phyloP scores from a whole-genome alignment of 352 stramenopile species.

The Globisporangium rhizosaccharum region DNA sequence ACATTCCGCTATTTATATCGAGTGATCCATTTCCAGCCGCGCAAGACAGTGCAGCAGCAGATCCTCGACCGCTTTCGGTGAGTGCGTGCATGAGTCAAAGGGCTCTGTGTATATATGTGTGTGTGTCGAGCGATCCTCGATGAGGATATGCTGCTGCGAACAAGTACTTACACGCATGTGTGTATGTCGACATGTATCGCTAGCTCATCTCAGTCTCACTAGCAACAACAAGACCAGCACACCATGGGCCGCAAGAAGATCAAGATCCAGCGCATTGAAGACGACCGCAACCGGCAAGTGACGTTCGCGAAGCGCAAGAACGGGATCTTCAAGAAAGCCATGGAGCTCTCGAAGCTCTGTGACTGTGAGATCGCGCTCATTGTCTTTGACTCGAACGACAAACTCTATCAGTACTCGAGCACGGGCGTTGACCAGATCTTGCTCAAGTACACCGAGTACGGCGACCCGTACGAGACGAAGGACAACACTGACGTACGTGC shows the following conservation, averaged over 20 bases:
- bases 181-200: too few species aligned
- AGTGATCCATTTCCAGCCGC: too few species aligned
- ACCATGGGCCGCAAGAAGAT: constrained; percentile 87
- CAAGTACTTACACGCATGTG: too few species aligned
- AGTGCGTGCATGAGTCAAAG: too few species aligned
- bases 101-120: too few species aligned
- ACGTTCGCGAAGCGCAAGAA: constrained; percentile 84
- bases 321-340: constrained; percentile 85
- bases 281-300: constrained; percentile 81
- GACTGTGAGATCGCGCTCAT: constrained; percentile 85
- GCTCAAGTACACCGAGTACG: constrained; percentile 85
- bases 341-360: constrained; percentile 84
- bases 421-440: constrained; percentile 79
- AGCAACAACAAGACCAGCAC: not conserved
- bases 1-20: too few species aligned
- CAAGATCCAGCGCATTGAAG: constrained; percentile 84
- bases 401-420: constrained; percentile 83
- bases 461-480: constrained; percentile 77
- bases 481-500: constrained; percentile 75
- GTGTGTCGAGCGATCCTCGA: too few species aligned
- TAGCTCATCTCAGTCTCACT: not conserved
- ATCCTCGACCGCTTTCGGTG: too few species aligned
- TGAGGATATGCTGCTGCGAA: too few species aligned
- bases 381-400: constrained; percentile 85
- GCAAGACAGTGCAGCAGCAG: too few species aligned